Percentiles rank a stretch among this genome's conserved stretches.
Evolutionary conservation across 257 asterid genomes (phyloP).

Genomic region (Paraleonurus japonicus): DNA sequence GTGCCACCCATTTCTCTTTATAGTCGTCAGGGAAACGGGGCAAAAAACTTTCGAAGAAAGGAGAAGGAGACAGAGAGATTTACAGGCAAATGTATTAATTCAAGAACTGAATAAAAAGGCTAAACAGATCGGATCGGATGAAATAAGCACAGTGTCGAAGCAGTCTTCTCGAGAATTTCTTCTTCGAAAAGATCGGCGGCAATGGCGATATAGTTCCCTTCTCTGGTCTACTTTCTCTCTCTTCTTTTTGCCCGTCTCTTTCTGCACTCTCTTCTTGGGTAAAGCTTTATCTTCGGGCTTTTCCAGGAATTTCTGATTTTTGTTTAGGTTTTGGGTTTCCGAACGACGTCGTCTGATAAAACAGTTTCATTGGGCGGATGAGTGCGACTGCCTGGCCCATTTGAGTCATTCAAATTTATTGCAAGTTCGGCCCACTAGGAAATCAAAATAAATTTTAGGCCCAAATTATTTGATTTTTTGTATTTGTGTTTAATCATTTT

Average conservation of each 20-base stretch:
- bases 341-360: constrained; percentile 15
- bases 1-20: constrained; percentile 11
- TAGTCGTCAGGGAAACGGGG: neutral
- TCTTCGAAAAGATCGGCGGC: constrained; percentile 53
- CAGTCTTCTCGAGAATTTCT: constrained; percentile 15
- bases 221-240: neutral
- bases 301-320: neutral
- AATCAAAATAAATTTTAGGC: neutral
- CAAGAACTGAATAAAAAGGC: neutral
- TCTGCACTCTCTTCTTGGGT: constrained; percentile 20
- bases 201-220: constrained; percentile 29
- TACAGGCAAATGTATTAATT: constrained; percentile 1
- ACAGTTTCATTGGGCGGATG: neutral
- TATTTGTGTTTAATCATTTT: too few species aligned
- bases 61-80: neutral
- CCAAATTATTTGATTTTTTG: too few species aligned
- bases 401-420: neutral
- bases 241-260: constrained; percentile 18
- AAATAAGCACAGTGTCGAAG: constrained; percentile 11
- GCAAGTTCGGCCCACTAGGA: constrained; percentile 10
- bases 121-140: constrained; percentile 60
- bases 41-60: neutral
- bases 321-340: neutral
- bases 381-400: neutral
- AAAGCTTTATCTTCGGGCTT: constrained; percentile 34